Percentiles rank a stretch among this genome's conserved stretches.
phyloP scores from a whole-genome alignment of 2,329 filamentous ascomycete species.

The Epicoccum nigrum region DNA sequence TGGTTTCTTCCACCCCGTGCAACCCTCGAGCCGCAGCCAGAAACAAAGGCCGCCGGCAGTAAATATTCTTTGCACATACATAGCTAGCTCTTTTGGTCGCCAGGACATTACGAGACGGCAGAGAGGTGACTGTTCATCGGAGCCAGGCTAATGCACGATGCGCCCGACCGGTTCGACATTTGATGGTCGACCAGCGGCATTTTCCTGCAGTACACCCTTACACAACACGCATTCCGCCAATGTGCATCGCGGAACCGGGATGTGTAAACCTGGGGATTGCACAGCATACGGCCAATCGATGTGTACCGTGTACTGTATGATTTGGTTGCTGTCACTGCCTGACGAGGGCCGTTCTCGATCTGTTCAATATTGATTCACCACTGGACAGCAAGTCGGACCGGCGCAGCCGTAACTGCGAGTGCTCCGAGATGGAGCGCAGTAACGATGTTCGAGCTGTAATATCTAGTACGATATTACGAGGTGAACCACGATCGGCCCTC shows the following conservation, averaged over 20 bases:
- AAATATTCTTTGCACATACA: not conserved
- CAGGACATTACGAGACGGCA: constrained; percentile 12
- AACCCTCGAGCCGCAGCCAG: not conserved
- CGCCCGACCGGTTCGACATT: constrained; percentile 8
- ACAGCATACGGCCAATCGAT: constrained; percentile 22
- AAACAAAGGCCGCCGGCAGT: not conserved
- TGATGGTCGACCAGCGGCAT: constrained; percentile 17
- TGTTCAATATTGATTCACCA: not conserved
- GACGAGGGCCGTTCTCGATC: not conserved
- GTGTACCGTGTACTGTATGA: too few relatives aligned
- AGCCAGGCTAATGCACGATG: constrained; percentile 19
- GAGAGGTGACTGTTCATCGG: constrained; percentile 12
- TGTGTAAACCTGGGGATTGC: constrained; percentile 21
- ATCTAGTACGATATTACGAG: not conserved
- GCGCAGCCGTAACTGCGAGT: not conserved
- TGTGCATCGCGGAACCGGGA: constrained; percentile 32
- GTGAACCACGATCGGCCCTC: not conserved
- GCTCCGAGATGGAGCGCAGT: not conserved
- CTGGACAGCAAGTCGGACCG: constrained; percentile 25
- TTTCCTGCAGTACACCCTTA: constrained; percentile 25
- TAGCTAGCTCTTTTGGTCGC: not conserved
- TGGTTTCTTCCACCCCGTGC: not conserved
- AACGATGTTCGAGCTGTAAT: not conserved
- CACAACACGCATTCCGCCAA: constrained; percentile 13
- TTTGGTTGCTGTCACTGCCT: not conserved